Evolutionary conservation across 345 rosid genomes (phyloP), one percentile per base, ranked within the genome.

Genomic region (Melastoma malabathricum): DNA sequence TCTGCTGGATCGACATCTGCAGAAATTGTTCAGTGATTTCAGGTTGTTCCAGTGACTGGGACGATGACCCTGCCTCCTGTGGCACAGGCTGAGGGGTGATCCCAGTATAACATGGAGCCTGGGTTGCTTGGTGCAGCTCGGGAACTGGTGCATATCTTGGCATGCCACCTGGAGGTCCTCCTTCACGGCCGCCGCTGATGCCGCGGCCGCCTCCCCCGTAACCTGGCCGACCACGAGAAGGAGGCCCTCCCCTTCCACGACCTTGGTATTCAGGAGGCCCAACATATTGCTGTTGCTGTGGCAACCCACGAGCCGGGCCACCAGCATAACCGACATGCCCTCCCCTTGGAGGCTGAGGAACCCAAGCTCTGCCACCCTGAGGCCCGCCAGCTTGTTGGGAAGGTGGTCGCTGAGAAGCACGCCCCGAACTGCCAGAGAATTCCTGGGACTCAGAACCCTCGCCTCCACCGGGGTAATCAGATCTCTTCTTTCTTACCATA

Each of bases 91-190:
- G 86, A 58, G 78, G 56, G 27, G 75, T 71, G 75, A 75, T 72
- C 69, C 55, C 76, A 55, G 84, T 77, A 65, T 70, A 74, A 64
- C 52, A 65, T 66, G 77, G 51, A 68, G 79, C 76, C 61, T 59
- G 77, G 63, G 81, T 83, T 62, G 97, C 99, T 93, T 93, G 97
- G 76, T 76, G 89, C 94, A 79, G 97, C 83, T 93, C 97, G 90
- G 94, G 94, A 68, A 74, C 55, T 49, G 82, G 69, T 34, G 41
- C 12, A 51, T 73, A 66, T 74, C 85, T 80, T 27, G 80, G 59
- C 43, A 72, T 78, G 43, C 78, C 80, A 59, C 79, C 78, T 52
- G 78, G 60, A 65, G 80, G 59, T 39, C 60, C 59, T 29, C 60
- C 62, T 59, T 82, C 90, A 52, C 84, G 83, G 15, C 78, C 58